Conservation (phyloP, 2,329 filamentous ascomycete genomes). For the Phaeosphaeria sp. region DNA sequence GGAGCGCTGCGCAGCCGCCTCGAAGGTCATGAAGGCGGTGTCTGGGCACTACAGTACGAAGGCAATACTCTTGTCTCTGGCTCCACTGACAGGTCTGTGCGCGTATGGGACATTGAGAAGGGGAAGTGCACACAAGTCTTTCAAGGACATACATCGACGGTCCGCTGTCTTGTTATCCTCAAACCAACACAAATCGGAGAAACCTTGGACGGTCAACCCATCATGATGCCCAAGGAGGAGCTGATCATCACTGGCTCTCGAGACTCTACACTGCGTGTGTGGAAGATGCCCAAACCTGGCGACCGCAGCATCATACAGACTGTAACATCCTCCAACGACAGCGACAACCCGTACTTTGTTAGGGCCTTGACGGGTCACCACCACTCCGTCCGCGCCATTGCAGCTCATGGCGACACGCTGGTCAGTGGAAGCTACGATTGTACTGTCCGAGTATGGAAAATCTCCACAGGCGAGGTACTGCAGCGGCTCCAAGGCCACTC, state of each 20-base stretch:
- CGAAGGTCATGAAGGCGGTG: constrained; percentile 93
- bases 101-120: constrained; percentile 98
- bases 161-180: constrained; percentile 92
- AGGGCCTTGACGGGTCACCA: constrained; percentile 84
- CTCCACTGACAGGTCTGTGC: constrained; percentile 94
- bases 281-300: constrained; percentile 84
- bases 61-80: constrained; percentile 95
- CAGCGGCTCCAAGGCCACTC: constrained; percentile 86
- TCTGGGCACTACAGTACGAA: constrained; percentile 97
- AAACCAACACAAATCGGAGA: constrained; percentile 82
- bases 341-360: constrained; percentile 93
- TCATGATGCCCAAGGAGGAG: constrained; percentile 93
- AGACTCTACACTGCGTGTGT: constrained; percentile 91
- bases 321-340: constrained; percentile 73
- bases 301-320: constrained; percentile 81
- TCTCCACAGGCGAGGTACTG: constrained; percentile 88
- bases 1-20: constrained; percentile 83
- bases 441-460: constrained; percentile 94
- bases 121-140: constrained; percentile 94
- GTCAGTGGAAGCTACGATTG: constrained; percentile 97
- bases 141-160: constrained; percentile 96
- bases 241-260: constrained; percentile 97
- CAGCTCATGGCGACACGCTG: constrained; percentile 92
- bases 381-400: constrained; percentile 95
- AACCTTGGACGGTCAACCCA: constrained; percentile 72